phyloP scores from a whole-genome alignment of 306 rosid species.

The Cicer bijugum region DNA sequence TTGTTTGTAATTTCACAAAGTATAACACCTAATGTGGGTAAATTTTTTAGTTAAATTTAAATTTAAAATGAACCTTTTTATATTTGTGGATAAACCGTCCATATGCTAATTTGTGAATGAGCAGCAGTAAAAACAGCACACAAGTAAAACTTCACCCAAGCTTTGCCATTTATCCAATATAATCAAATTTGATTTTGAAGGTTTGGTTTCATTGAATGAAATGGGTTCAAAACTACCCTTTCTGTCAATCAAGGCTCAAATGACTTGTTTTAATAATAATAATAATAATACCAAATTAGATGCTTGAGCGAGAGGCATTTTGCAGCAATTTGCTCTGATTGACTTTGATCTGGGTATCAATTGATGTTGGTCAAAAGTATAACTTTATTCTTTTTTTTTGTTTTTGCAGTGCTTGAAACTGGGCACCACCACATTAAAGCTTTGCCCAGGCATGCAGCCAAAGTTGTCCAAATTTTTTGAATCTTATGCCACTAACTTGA shows the following conservation, averaged over 20 bases:
- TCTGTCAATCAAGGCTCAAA: conserved; percentile 11
- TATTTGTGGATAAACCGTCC: background rate
- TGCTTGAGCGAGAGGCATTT: conserved; percentile 16
- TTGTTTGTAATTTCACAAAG: background rate
- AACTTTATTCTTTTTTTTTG: conserved; percentile 28
- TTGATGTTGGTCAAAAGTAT: conserved; percentile 9
- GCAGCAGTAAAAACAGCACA: background rate
- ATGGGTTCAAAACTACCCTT: conserved; percentile 3
- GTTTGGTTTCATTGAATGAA: background rate
- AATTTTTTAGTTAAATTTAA: background rate
- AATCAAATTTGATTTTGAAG: background rate
- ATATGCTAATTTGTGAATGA: background rate
- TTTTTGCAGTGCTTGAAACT: conserved; percentile 63
- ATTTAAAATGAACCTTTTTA: background rate
- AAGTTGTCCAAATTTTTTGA: conserved; percentile 68
- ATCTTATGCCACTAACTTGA: conserved; percentile 65
- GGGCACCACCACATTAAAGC: conserved; percentile 59
- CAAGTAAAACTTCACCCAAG: background rate
- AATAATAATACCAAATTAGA: background rate
- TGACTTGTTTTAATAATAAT: conserved; percentile 3
- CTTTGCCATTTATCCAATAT: background rate
- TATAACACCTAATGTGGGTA: background rate
- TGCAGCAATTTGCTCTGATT: conserved; percentile 23
- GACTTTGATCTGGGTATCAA: background rate
- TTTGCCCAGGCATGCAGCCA: conserved; percentile 69